These are phyloP conservation scores for Apiotrichum montevideense DNA, from an alignment of 1,284 basidiomycete genomes.

Conservation along the genomic window DNA sequence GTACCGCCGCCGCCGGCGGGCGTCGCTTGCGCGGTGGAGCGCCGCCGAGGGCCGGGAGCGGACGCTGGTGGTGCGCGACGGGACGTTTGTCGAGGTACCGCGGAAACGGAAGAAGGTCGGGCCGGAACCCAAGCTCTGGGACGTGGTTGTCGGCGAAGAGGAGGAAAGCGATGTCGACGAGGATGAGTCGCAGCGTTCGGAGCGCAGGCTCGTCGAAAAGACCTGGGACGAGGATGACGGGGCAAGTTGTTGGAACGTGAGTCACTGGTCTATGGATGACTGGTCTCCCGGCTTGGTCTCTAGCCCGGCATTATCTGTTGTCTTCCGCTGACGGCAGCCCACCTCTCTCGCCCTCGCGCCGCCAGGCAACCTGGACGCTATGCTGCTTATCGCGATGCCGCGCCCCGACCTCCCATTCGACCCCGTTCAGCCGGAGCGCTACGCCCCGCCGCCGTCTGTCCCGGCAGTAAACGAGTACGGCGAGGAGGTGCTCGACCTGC, in stretches of 20 bases:
- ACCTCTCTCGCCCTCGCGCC: not conserved
- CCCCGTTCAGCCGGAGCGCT: not conserved
- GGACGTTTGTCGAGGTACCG: conserved; percentile 3
- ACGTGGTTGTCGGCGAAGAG: conserved; percentile 3
- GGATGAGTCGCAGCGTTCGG: no score
- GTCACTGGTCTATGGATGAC: not conserved
- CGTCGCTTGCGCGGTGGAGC: not conserved
- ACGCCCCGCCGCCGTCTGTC: not conserved
- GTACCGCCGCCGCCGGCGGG: conserved; percentile 16
- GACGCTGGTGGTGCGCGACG: conserved; percentile 5
- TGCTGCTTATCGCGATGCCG: conserved; percentile 19
- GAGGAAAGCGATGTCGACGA: not conserved
- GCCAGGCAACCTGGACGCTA: conserved; percentile 3
- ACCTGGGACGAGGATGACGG: not conserved
- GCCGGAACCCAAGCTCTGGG: conserved; percentile 10
- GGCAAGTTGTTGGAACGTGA: conserved; percentile 6
- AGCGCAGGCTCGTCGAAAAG: no score
- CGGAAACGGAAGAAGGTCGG: conserved; percentile 3
- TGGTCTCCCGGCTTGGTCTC: not conserved
- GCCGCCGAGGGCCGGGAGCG: not conserved
- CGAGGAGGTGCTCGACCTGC: conserved; percentile 3
- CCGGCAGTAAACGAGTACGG: conserved; percentile 2
- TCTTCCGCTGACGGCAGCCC: not conserved
- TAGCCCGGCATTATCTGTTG: no score
- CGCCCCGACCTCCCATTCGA: conserved; percentile 1